Percentiles rank a stretch among this genome's conserved stretches.
These are phyloP conservation scores for Elsinoe necatrix DNA, from an alignment of 2,329 filamentous ascomycete species.

Conservation along the genomic window DNA sequence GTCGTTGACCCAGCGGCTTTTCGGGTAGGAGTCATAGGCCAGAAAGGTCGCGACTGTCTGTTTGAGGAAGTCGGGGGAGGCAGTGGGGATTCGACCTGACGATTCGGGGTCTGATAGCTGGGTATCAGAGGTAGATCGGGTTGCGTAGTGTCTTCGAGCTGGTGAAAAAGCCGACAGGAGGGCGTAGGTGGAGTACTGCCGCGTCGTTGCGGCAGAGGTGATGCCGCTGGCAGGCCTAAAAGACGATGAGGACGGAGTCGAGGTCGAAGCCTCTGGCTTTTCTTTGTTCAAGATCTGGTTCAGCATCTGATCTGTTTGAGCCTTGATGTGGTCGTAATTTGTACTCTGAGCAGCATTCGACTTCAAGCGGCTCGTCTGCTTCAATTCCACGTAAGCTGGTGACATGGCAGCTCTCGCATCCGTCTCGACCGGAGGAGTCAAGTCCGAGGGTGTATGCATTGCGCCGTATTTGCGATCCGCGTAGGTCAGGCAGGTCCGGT, in stretches of 20 bases:
- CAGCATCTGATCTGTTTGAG: background rate
- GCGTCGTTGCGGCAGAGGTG: background rate
- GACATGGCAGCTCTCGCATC: too few relatives aligned
- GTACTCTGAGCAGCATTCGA: background rate
- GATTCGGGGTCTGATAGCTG: background rate
- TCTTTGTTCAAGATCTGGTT: background rate
- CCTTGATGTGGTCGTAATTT: background rate
- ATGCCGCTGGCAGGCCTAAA: background rate
- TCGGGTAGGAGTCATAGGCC: conserved; percentile 1
- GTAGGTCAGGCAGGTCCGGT: background rate
- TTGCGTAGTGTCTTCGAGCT: background rate
- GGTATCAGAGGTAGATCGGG: background rate
- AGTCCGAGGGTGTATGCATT: background rate
- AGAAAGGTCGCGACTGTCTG: conserved; percentile 9
- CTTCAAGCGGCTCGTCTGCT: background rate
- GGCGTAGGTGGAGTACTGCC: background rate
- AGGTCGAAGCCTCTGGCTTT: background rate
- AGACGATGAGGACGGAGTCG: background rate
- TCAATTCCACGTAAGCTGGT: too few relatives aligned
- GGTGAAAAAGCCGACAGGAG: background rate
- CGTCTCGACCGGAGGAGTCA: background rate
- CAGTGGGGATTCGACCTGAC: background rate
- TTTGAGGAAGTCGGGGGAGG: conserved; percentile 9
- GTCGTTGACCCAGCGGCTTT: conserved; percentile 9
- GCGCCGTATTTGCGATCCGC: background rate